Conservation (phyloP, 805 yeast species). For the Metschnikowia picachoensis region DNA sequence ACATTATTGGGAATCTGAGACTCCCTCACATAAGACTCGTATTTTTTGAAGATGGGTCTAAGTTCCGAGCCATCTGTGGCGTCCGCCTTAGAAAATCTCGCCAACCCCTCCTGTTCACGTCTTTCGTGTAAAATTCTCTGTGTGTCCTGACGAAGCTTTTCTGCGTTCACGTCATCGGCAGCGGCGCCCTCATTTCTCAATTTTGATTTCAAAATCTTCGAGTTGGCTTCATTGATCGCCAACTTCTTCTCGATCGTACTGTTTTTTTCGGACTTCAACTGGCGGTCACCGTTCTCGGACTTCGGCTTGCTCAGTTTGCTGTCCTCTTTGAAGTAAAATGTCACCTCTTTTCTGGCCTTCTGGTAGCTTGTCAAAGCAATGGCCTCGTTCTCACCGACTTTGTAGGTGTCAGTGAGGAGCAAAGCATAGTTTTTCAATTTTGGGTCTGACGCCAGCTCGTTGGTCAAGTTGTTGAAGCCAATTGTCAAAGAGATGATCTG, state of each 20-base stretch:
- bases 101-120: conserved; percentile 81
- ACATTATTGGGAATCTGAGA: conserved; percentile 84
- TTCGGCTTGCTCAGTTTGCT: conserved; percentile 41
- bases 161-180: conserved; percentile 62
- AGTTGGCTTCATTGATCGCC: conserved; percentile 35
- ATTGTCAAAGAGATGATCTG: conserved; percentile 71
- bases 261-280: conserved; percentile 40
- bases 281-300: conserved; percentile 18
- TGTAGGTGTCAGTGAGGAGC: conserved; percentile 75
- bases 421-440: conserved; percentile 63
- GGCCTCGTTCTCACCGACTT: conserved; percentile 60
- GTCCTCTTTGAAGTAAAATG: conserved; percentile 78
- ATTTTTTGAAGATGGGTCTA: conserved; percentile 78
- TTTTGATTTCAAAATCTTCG: conserved; percentile 74
- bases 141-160: conserved; percentile 73
- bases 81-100: conserved; percentile 76
- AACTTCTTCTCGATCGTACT: conserved; percentile 27
- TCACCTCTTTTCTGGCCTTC: conserved; percentile 67
- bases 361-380: conserved; percentile 69
- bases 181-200: conserved; percentile 72
- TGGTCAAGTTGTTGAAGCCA: conserved; percentile 66
- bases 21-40: conserved; percentile 92
- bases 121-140: conserved; percentile 81
- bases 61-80: conserved; percentile 59
- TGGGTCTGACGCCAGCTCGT: conserved; percentile 41